Evolutionary conservation across 768 basidiomycete genomes (phyloP), one percentile per base, ranked within the genome.

Genomic region (Coprinopsis strossmayeri): DNA sequence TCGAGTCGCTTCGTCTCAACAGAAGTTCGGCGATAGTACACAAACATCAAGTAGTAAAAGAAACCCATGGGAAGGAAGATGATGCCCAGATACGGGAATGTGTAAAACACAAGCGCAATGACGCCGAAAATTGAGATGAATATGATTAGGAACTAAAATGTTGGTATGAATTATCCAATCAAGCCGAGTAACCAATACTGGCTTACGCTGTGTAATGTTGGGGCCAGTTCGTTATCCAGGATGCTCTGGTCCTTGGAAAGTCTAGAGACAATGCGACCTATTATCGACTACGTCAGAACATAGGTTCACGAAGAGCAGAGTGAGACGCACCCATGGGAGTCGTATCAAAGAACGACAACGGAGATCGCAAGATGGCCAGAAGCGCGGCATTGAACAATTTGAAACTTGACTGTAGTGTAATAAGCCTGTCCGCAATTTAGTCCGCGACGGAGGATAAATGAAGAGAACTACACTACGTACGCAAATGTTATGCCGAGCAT

Each of bases 301-400:
- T 38, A 38, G 17, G 10, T 7, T 50, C 5, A 39, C 24, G 18
- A 18, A 23, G 34, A 30, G 30, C 13, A 25, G 30, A 11, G 53
- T n/a, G n/a, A n/a, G n/a, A n/a, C 65, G 27, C 56, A 79, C 81
- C 81, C 58, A 82, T 73, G 1, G 82, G 82, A 0, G 84, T 87
- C 0, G 83, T 82, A 57, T 89, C 86, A 57, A 85, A 87, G 66
- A 86, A 87, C 2, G 80, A 75, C 0, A 72, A 60, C 0, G 83
- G 80, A 7, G 83, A 83, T 3, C 73, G 64, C 46, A 90, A 57
- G 3, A 90, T 81, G 12, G 71, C 69, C 3, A 53, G 59, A 9
- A 87, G 64, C 0, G 83, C 83, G 3, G 66, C 60, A 54, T 69
- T 76, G 65, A 84, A 86, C 32, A 87, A 60, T 7, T 61, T 66